Base-by-base conservation (phyloP, 1,284 basidiomycete genomes). In the Austropuccinia psidii region DNA sequence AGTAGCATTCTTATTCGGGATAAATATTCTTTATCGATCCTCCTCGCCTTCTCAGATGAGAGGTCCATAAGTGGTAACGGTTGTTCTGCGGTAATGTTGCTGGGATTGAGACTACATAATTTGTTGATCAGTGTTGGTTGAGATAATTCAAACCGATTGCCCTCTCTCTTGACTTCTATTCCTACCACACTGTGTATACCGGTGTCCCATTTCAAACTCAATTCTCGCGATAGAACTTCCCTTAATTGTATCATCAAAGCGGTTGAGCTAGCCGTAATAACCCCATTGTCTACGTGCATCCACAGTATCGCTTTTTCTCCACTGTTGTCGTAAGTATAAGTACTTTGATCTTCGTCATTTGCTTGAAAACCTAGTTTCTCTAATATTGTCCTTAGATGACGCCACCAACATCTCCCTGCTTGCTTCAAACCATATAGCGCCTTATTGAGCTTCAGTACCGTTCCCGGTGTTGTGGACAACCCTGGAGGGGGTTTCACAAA, bases 281-380 rank as follows among this genome's bases (percentile, higher is more conserved):
- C 13, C 4, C 62, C 62, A 49, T 65, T 49, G 24, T 65, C 62
- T 7, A 65, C 62, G n/a, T 65, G 41, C 4, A 65, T 49, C 62
- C 62, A 65, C 5, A 65, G 21, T 8, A 65, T 29, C 11, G 43
- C 62, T 43, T 27, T 65, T 9, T 54, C 29, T n/a, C 4, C 45
- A 50, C 29, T 21, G 31, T 21, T 1, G 3, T 54, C 6, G 17
- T 35, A 41, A 35, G 41, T 27, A 29, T 67, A 67, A 6, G 31
- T 33, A 15, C n/a, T 33, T 19, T 52, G 27, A 39, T 67, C 65
- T 17, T 50, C 21, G 3, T 50, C 21, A 41, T 47, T 67, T 3
- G 39, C 21, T 1, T 11, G 11, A 27, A 57, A 68, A 27, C 66
- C 50, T 31, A 57, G 55, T 3, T 13, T 1, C 9, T 9, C 4